Evolutionary conservation across 2,329 filamentous ascomycete species (phyloP).

Genomic region (Claviceps arundinis): DNA sequence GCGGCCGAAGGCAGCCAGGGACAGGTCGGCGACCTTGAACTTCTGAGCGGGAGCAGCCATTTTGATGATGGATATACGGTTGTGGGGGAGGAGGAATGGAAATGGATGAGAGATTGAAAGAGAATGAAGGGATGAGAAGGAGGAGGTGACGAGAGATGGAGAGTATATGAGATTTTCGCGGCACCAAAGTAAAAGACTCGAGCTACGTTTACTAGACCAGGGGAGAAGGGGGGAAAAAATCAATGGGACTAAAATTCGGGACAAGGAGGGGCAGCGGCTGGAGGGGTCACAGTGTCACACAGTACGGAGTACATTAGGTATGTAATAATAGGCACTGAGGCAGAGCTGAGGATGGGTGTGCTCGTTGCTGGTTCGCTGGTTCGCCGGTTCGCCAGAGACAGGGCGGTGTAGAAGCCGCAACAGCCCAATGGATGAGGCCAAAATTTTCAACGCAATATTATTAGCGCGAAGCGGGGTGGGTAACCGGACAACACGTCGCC

Average conservation of each 20-base stretch:
- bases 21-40: constrained; percentile 98
- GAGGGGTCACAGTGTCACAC: neutral
- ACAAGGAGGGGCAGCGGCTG: neutral
- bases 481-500: no score
- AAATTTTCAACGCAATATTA: constrained; percentile 2
- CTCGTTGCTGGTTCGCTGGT: constrained; percentile 1
- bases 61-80: constrained; percentile 22
- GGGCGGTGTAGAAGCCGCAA: constrained; percentile 5
- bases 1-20: constrained; percentile 93
- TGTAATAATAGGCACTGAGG: no score
- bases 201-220: neutral
- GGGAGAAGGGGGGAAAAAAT: neutral
- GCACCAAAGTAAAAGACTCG: constrained; percentile 1
- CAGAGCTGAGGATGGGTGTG: neutral
- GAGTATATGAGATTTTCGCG: constrained; percentile 11
- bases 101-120: constrained; percentile 4
- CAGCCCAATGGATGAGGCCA: constrained; percentile 2
- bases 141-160: neutral
- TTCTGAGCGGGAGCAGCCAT: constrained; percentile 72
- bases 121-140: constrained; percentile 2
- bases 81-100: constrained; percentile 6
- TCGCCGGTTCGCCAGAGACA: neutral
- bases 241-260: neutral
- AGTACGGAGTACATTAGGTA: no score
- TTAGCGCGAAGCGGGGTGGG: neutral